Conservation (phyloP, 805 yeast genomes). For the Spathaspora passalidarum region DNA sequence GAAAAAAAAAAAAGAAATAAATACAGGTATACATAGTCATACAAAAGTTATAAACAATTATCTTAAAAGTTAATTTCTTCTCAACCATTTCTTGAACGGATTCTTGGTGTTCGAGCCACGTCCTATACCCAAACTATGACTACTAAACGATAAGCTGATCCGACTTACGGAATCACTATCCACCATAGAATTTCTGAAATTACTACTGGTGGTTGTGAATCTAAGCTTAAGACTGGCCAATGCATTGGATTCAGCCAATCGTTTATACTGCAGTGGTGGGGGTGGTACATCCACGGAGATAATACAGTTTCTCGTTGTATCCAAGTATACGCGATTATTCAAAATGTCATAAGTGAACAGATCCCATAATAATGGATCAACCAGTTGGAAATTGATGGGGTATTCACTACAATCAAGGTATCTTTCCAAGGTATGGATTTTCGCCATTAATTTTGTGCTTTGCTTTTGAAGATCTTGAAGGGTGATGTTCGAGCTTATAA, state of each 20-base stretch:
- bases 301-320: conserved; percentile 27
- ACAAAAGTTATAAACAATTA: no score
- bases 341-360: conserved; percentile 30
- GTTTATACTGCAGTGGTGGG: conserved; percentile 23
- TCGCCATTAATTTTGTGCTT: conserved; percentile 29
- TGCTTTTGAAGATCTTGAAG: conserved; percentile 42
- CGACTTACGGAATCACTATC: conserved; percentile 1
- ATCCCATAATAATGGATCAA: conserved; percentile 30
- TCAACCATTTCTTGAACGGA: conserved; percentile 41
- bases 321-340: conserved; percentile 25
- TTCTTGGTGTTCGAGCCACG: conserved; percentile 26
- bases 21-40: not conserved
- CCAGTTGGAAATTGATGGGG: conserved; percentile 22
- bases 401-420: conserved; percentile 31
- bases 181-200: not conserved
- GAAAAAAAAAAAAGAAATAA: not conserved
- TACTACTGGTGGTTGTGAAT: conserved; percentile 14
- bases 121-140: conserved; percentile 18
- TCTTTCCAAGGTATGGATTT: conserved; percentile 26
- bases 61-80: conserved; percentile 14
- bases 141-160: conserved; percentile 18
- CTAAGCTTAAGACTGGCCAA: conserved; percentile 28
- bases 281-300: conserved; percentile 27
- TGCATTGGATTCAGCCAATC: conserved; percentile 29
- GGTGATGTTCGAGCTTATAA: conserved; percentile 41